Evolutionary conservation across 768 basidiomycete species (phyloP), one percentile per base, ranked within the genome.

Genomic region (Cyclocybe aegerita): DNA sequence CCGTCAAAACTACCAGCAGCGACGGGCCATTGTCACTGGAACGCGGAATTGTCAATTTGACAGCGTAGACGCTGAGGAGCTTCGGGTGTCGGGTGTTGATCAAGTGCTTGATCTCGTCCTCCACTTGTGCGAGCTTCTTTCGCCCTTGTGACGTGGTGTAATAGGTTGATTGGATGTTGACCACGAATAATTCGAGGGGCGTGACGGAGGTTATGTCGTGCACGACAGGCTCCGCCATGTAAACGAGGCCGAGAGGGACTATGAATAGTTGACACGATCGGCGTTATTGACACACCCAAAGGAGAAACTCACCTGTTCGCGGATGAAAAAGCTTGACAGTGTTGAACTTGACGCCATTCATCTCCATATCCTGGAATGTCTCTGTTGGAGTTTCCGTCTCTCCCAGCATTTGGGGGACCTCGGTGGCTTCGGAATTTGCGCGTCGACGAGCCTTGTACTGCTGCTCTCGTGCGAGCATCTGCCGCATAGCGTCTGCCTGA

Each of bases 301-400:
- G 9, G 48, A 14, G 17, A 12, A 10, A 67, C 73, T 14, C 50
- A 88, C 88, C 85, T 65, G 75, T 72, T n/a, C 77, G 74, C 6
- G 88, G 84, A 62, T 88, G 87, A 60, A 86, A 90, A 38, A 90
- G 70, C 61, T 80, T 84, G 43, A 92, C 88, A 0, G 78, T 73
- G 54, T 68, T 76, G 59, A 92, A 92, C 14, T 61, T 66, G 32
- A 85, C 71, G 0, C 80, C 86, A 33, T 77, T 74, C 45, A 86
- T 76, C 23, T 77, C 74, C 30, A 91, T 74, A 43, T 84, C 79
- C 9, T 67, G 53, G 60, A 91, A 90, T 1, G 79, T 74, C 67
- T 88, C 87, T 1, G 78, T 83, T 40, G 79, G 75, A 1, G 76
- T 79, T 39, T 82, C 78, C 16, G 62, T 70, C 11, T 70, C 67